These are phyloP conservation scores for Chimonanthus praecox DNA, from an alignment of 164 flowering plant genomes.

Conservation along the genomic window DNA sequence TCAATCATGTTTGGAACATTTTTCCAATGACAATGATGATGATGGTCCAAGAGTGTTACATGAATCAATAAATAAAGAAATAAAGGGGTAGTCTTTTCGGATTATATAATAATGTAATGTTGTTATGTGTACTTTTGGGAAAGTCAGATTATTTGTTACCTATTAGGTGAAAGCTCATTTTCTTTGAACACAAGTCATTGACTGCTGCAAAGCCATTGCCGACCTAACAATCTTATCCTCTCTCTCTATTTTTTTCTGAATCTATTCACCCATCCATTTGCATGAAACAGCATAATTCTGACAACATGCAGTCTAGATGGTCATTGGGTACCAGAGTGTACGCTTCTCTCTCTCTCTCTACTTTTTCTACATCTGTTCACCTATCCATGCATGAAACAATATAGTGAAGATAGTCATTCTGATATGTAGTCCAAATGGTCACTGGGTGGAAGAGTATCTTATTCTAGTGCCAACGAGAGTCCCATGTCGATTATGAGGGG, in stretches of 20 bases:
- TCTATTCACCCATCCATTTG: background rate
- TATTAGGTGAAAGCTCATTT: constrained; percentile 23
- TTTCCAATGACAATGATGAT: background rate
- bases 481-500: too few species aligned
- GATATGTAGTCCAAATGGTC: too few species aligned
- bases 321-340: too few species aligned
- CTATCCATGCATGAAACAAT: too few species aligned
- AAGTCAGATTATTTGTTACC: constrained; percentile 26
- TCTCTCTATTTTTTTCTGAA: background rate
- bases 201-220: constrained; percentile 17
- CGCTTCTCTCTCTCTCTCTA: too few species aligned
- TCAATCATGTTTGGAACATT: constrained; percentile 1
- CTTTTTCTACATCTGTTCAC: too few species aligned
- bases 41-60: background rate
- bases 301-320: too few species aligned
- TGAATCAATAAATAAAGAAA: background rate
- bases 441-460: too few species aligned
- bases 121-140: constrained; percentile 3
- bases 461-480: too few species aligned
- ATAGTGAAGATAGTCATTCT: too few species aligned
- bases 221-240: constrained; percentile 2
- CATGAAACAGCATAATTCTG: too few species aligned
- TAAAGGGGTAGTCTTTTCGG: background rate
- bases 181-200: constrained; percentile 27
- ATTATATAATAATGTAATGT: background rate